A percentile compares a stretch with the other conserved stretches of the same genome.
Evolutionary conservation across 2,329 filamentous ascomycete genomes (phyloP).

Genomic region (Fusarium luffae): DNA sequence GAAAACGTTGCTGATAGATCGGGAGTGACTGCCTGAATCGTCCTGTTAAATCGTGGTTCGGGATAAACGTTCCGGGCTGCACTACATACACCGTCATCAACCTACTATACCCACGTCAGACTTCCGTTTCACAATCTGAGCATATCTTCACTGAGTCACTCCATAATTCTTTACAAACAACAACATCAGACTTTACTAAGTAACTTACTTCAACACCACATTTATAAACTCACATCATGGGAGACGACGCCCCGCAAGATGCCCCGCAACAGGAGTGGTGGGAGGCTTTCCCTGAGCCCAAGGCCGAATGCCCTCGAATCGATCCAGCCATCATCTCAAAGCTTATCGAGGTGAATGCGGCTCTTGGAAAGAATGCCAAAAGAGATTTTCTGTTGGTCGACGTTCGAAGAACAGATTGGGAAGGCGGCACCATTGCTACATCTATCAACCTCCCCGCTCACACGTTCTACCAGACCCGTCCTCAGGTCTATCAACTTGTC

Average conservation of each 20-base stretch:
- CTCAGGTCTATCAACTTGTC: slow-evolving; percentile 60
- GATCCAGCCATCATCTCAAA: slow-evolving; percentile 55
- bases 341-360: slow-evolving; percentile 54
- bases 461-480: slow-evolving; percentile 62
- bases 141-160: fast-evolving
- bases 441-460: slow-evolving; percentile 70
- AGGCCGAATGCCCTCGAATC: slow-evolving; percentile 52
- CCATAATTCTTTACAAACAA: fast-evolving
- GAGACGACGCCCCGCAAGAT: slow-evolving; percentile 39
- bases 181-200: background rate
- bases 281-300: slow-evolving; percentile 57
- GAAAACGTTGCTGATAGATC: background rate
- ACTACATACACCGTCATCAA: slow-evolving; percentile 6
- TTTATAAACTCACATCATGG: slow-evolving; percentile 26
- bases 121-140: background rate
- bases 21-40: background rate
- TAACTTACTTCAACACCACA: too few species aligned
- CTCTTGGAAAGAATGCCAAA: slow-evolving; percentile 42
- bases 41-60: background rate
- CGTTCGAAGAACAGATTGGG: slow-evolving; percentile 64
- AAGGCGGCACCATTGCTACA: slow-evolving; percentile 68
- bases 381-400: slow-evolving; percentile 62
- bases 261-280: slow-evolving; percentile 51
- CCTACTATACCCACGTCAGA: background rate
- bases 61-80: slow-evolving; percentile 18